Conservation (phyloP, 345 rosid genomes). For the Rubroshorea leprosula region DNA sequence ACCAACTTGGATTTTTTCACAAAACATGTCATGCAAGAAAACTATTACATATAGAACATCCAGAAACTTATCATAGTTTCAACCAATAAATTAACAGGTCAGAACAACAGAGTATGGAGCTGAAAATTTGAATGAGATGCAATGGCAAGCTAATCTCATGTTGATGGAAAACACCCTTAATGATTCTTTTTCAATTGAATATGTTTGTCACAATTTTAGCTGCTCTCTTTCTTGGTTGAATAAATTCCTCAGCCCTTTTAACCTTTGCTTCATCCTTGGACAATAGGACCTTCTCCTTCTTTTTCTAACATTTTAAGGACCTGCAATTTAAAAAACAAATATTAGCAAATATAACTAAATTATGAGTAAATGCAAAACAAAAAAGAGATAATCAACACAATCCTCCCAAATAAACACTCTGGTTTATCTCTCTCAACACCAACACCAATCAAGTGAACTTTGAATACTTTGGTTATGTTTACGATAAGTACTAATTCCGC, state of each 20-base stretch:
- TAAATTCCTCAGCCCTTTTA: constrained; percentile 52
- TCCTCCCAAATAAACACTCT: too few species aligned
- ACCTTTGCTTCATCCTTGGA: constrained; percentile 63
- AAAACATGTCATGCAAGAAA: not conserved
- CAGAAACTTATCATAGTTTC: not conserved
- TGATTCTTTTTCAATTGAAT: not conserved
- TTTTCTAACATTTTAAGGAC: constrained; percentile 85
- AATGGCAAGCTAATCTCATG: not conserved
- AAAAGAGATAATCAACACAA: too few species aligned
- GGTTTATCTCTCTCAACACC: too few species aligned
- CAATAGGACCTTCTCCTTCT: constrained; percentile 60
- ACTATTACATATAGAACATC: not conserved
- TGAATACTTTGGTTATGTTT: too few species aligned
- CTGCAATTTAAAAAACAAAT: constrained; percentile 17
- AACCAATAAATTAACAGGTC: not conserved
- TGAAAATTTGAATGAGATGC: not conserved
- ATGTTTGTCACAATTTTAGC: constrained; percentile 27
- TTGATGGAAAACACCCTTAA: not conserved
- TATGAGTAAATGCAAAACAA: too few species aligned
- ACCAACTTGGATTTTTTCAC: too few species aligned
- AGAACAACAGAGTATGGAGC: not conserved
- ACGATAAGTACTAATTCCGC: too few species aligned
- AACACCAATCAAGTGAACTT: too few species aligned
- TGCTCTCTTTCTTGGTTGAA: constrained; percentile 50
- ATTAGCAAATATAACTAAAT: too few species aligned